These are phyloP conservation scores for Nitzschia sp. DNA, from an alignment of 108 stramenopile genomes.

Conservation along the genomic window DNA sequence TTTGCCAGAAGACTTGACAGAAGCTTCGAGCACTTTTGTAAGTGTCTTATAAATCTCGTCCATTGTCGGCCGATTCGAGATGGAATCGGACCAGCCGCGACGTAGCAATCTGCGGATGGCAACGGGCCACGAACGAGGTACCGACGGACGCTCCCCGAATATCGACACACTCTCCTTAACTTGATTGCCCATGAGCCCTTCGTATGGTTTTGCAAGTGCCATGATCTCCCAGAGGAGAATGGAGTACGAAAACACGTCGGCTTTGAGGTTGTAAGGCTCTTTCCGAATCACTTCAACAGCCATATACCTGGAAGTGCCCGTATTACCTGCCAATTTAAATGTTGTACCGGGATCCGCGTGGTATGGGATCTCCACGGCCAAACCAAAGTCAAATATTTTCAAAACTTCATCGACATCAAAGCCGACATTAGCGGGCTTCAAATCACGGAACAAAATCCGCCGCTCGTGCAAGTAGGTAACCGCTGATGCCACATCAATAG, in stretches of 20 bases:
- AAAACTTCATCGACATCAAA: conserved; percentile 50
- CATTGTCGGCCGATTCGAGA: conserved; percentile 46
- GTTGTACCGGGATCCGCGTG: conserved; percentile 44
- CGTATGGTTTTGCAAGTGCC: conserved; percentile 57
- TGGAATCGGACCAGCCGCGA: conserved; percentile 48
- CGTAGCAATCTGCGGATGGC: conserved; percentile 45
- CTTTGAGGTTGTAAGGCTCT: conserved; percentile 89
- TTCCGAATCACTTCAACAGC: conserved; percentile 88
- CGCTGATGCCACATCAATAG: conserved; percentile 51
- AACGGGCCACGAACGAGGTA: conserved; percentile 52
- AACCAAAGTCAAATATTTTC: conserved; percentile 73
- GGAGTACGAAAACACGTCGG: conserved; percentile 87
- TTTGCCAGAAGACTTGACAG: conserved; percentile 31
- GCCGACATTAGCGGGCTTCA: conserved; percentile 68
- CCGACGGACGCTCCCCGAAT: conserved; percentile 53
- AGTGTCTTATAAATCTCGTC: conserved; percentile 36
- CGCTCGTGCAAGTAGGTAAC: conserved; percentile 45
- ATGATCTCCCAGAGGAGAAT: conserved; percentile 75
- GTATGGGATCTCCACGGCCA: conserved; percentile 52
- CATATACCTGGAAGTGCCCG: conserved; percentile 91
- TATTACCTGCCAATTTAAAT: conserved; percentile 58
- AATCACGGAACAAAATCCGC: conserved; percentile 56
- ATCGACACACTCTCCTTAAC: conserved; percentile 57
- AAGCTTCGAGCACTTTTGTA: conserved; percentile 40
- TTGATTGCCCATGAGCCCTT: conserved; percentile 51